Percentiles rank a stretch among this genome's conserved stretches.
Conservation (phyloP, 1,284 basidiomycete genomes). For the Lentinula novae-zelandiae region DNA sequence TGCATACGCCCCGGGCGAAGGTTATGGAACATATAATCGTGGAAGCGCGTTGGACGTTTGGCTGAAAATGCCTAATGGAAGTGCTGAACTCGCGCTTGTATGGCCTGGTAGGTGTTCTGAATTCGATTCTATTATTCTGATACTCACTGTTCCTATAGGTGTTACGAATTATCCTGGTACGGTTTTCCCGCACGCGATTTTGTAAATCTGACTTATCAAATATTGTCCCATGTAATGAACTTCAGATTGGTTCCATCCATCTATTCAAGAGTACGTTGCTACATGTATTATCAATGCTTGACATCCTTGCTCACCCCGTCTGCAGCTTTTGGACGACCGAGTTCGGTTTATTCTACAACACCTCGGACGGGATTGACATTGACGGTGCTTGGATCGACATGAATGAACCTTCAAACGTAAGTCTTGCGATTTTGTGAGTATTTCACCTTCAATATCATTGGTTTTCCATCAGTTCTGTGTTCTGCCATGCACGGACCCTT, state of each 20-base stretch:
- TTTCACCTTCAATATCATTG: background rate
- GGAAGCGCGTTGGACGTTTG: slow-evolving; percentile 55
- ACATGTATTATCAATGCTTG: background rate
- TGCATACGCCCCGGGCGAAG: slow-evolving; percentile 43
- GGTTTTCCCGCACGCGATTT: background rate
- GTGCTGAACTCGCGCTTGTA: slow-evolving; percentile 57
- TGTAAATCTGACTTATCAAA: too few relatives aligned
- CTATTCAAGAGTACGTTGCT: slow-evolving; percentile 39
- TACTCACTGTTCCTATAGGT: slow-evolving; percentile 23
- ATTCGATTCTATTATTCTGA: background rate
- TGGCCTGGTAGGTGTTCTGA: slow-evolving; percentile 54
- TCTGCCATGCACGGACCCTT: slow-evolving; percentile 55
- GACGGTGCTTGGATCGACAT: slow-evolving; percentile 74
- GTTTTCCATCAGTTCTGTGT: slow-evolving; percentile 48
- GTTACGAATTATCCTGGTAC: slow-evolving; percentile 61
- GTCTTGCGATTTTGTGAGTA: slow-evolving; percentile 14
- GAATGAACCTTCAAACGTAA: slow-evolving; percentile 65
- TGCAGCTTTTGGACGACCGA: slow-evolving; percentile 62
- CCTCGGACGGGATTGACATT: slow-evolving; percentile 54
- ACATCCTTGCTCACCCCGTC: background rate
- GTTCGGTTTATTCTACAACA: slow-evolving; percentile 57
- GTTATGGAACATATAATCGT: slow-evolving; percentile 53
- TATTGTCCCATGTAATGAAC: background rate
- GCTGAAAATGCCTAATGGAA: slow-evolving; percentile 62
- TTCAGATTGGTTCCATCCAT: slow-evolving; percentile 65